phyloP scores from a whole-genome alignment of 2,329 filamentous ascomycete species.

The Clarireedia hainanense region DNA sequence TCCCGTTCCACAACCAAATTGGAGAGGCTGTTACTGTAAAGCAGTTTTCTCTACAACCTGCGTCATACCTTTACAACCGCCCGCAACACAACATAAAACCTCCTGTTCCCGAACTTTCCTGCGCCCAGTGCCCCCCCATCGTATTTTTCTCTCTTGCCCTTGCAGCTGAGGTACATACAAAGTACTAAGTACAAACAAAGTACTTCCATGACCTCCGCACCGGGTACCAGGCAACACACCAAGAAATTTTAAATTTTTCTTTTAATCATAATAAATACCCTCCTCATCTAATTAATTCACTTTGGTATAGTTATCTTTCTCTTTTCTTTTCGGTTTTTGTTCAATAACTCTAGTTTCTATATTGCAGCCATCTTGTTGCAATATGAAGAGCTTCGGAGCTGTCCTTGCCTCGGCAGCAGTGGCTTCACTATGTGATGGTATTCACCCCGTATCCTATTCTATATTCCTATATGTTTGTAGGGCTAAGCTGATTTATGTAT shows the following conservation, averaged over 20 bases:
- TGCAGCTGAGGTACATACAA: too few relatives aligned
- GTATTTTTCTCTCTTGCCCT: too few relatives aligned
- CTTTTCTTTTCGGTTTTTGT: background rate
- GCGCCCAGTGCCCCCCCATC: too few relatives aligned
- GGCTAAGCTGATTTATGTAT: background rate
- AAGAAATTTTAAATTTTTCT: too few relatives aligned
- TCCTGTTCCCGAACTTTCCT: too few relatives aligned
- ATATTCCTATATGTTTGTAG: background rate
- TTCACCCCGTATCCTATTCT: background rate
- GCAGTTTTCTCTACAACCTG: background rate
- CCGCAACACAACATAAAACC: too few relatives aligned
- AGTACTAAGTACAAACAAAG: too few relatives aligned
- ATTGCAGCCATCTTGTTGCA: background rate
- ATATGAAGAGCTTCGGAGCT: conserved; percentile 3
- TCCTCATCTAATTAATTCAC: too few relatives aligned
- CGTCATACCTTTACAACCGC: background rate
- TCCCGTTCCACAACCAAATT: background rate
- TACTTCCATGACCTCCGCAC: too few relatives aligned
- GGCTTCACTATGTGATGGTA: conserved; percentile 7
- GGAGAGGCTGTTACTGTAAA: background rate
- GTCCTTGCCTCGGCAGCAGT: background rate
- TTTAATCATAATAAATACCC: too few relatives aligned
- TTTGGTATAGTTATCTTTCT: background rate
- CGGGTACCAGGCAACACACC: too few relatives aligned
- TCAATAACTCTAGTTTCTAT: background rate